Evolutionary conservation across 768 basidiomycete genomes (phyloP), one percentile per base, ranked within the genome.

Genomic region (Suillus fuscotomentosus): DNA sequence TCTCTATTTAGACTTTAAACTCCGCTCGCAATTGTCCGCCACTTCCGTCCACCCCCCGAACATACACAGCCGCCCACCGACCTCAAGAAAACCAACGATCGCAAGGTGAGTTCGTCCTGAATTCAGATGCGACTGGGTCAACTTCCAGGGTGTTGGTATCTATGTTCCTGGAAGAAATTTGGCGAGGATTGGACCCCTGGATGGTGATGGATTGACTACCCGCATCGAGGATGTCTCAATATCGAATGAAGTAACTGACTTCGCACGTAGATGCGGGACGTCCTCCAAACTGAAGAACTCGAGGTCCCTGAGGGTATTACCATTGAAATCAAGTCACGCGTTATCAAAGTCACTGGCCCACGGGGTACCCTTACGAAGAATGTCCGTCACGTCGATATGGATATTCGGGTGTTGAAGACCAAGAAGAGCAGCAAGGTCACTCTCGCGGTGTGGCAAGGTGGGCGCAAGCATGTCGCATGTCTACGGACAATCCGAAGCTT

Each of bases 401-500:
- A 95, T 79, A 89, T 96, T 78, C 88, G 90, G 74, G 79, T 94
- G 60, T 78, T 92, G 70, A 92, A 91, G 81, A 63, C 65, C 14
- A 84, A 86, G 75, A 90, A 94, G 81, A 82, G 83, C 70, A 68
- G 71, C 75, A 88, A 89, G 76, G 91, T 99, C 76, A 87, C 87
- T 67, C 86, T 99, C 73, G 92, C 94, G 65, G 93, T 99, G 65
- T 99, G 97, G 97, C 94, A 98, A 81, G 97, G 94, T 67, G 91
- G 88, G 68, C 89, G 97, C 76, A 99, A 99, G 84, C 97, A 99
- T 76, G 93, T 99, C 73, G 97, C 97, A 63, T 98, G 96, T 84
- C 83, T 99, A 69, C 88, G 96, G 70, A 99, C 97, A 43, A 94
- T 99, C 80, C 90, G 89, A 79, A 95, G 91, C 70, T 77, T 97